A percentile compares a stretch with the other conserved stretches of the same genome.
Conservation (phyloP, 768 basidiomycete species). For the Tricholoma matsutake region DNA sequence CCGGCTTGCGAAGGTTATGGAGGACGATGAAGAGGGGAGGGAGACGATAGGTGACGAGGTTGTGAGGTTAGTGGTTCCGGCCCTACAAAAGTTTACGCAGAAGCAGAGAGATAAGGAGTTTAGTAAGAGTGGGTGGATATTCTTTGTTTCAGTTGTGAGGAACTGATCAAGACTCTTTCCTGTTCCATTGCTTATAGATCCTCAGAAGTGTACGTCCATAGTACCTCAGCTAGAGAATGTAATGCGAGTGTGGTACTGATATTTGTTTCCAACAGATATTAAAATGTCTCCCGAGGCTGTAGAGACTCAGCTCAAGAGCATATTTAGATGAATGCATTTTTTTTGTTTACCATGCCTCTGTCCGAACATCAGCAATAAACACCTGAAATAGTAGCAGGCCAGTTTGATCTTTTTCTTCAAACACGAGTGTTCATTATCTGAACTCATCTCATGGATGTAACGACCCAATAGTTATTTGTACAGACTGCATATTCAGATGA, state of each 20-base stretch:
- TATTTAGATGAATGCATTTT: constrained; percentile 40
- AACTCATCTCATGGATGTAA: not conserved
- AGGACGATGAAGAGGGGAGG: constrained; percentile 63
- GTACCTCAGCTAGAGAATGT: not conserved
- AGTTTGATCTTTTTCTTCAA: not conserved
- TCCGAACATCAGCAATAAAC: not conserved
- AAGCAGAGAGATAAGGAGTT: constrained; percentile 80
- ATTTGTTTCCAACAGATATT: constrained; percentile 53
- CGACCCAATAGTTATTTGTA: not conserved
- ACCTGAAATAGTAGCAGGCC: not conserved
- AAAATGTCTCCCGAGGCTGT: constrained; percentile 74
- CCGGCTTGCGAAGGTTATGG: constrained; percentile 61
- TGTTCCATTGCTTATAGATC: constrained; percentile 39
- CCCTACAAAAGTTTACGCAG: constrained; percentile 69
- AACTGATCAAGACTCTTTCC: constrained; percentile 4
- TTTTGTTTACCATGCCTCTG: not conserved
- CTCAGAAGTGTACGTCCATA: constrained; percentile 61
- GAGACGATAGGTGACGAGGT: constrained; percentile 67
- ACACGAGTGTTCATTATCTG: not conserved
- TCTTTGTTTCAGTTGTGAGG: not conserved
- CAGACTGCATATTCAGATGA: too few species aligned
- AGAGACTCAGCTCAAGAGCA: constrained; percentile 61
- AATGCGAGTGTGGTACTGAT: constrained; percentile 9
- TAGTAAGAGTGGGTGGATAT: constrained; percentile 63
- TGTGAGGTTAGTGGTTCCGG: constrained; percentile 72